Evolutionary conservation across 257 asterid genomes (phyloP), one percentile per base, ranked within the genome.

Genomic region (Solanum medicagineum): DNA sequence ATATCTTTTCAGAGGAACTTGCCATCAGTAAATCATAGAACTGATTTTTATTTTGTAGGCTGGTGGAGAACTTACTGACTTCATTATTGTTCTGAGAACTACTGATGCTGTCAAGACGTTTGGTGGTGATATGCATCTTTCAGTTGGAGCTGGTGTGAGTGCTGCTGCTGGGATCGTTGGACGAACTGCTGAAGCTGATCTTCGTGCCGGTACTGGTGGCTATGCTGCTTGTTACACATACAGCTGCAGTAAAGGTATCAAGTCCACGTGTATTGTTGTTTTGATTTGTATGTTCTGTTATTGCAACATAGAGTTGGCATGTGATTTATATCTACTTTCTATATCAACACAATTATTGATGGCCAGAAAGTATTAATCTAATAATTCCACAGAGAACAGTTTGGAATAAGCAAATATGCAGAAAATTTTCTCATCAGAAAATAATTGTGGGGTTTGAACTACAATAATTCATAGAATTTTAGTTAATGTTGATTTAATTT

Each of bases 51-150:
- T 82, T 85, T 54, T 87, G 81, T 92, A 97, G 99, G 99, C 96
- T 63, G 99, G 99, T 84, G 99, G 99, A 87, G 99, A 95, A 91
- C 89, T 97, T 88, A 94, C 94, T 24, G 99, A 97, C 89, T 95
- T 92, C 89, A 91, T 97, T 15, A 89, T 97, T 59, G 98, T 95
- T 60, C 86, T 97, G 90, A 92, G 99, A 88, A 92, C 93, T 83
- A 89, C 87, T 55, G 96, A 93, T 63, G 99, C 98, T 36, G 94
- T 97, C 83, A 92, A 89, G 88, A 94, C 94, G 54, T 97, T 95
- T 89, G 87, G 94, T 86, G 85, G 93, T 87, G 94, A 93, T 88
- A 86, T 94, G 3, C 98, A 97, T 88, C 85, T 94, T 82, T 94
- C 98, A 15, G 40, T 97, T 82, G 99, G 99, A 90, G 99, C 99